Evolutionary conservation across 2,329 filamentous ascomycete genomes (phyloP).

Genomic region (Pseudofabraea citricarpa): DNA sequence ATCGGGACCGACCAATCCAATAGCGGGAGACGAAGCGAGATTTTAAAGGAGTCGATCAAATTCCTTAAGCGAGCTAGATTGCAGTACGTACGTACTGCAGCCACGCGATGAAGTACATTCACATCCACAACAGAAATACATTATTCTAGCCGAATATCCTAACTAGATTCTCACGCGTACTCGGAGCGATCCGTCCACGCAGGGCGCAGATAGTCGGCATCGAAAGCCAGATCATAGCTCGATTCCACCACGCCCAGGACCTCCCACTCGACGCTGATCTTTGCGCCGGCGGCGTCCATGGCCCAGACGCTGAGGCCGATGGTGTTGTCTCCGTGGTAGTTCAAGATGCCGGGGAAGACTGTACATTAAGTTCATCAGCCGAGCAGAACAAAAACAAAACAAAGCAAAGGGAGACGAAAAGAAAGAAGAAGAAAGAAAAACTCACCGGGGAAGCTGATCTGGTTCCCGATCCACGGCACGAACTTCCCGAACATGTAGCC

Average conservation of each 20-base stretch:
- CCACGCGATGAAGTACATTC: too few relatives aligned
- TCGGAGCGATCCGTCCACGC: constrained; percentile 36
- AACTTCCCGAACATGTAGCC: constrained; percentile 60
- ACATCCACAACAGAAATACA: too few relatives aligned
- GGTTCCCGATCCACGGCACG: constrained; percentile 55
- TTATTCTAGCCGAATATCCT: neutral
- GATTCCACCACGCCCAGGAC: constrained; percentile 50
- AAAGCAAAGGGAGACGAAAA: too few relatives aligned
- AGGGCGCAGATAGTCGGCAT: constrained; percentile 43
- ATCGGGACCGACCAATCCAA: too few relatives aligned
- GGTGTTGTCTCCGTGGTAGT: constrained; percentile 54
- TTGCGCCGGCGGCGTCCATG: constrained; percentile 21
- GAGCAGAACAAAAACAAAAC: neutral
- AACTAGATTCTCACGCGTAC: neutral
- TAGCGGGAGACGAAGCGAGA: too few relatives aligned
- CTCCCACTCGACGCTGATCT: constrained; percentile 38
- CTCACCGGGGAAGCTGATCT: constrained; percentile 47
- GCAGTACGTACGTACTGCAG: too few relatives aligned
- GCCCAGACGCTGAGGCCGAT: constrained; percentile 56
- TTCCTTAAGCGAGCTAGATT: too few relatives aligned
- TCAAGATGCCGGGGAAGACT: constrained; percentile 52
- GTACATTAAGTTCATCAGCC: too few relatives aligned
- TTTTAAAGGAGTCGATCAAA: too few relatives aligned
- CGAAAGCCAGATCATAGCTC: constrained; percentile 46
- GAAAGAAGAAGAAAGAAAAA: too few relatives aligned